Base-by-base conservation (phyloP, 306 rosid species). In the Medicago lupulina region DNA sequence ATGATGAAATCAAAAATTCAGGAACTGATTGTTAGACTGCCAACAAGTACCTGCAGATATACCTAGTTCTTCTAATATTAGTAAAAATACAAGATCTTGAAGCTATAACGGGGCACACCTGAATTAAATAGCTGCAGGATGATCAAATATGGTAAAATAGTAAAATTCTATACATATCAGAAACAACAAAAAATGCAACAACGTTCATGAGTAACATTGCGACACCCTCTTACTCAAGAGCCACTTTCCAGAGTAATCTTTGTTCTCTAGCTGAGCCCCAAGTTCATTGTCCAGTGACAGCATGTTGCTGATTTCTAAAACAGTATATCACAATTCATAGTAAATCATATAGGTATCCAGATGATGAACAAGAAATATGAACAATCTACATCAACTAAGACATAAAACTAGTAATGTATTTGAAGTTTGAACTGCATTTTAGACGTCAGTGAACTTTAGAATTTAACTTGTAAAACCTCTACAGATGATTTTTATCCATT, bases 401-500 rank as follows among this genome's bases (percentile, higher is more conserved):
- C 67, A 73, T 55, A 73, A 17, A 67, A 59, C 3, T 9, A 17
- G 43, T 67, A 14, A 60, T 47, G 41, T 31, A 71, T 59, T 21
- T 54, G 14, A 34, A 13, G 59, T 59, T 31, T 54, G 14, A 21
- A 13, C 18, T 18, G 17, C 64, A 53, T 31, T 14, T 55, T 49
- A 67, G 46, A 83, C 50, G 51, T 18, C 3, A 73, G 40, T 17
- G 65, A 79, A 28, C 8, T 13, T 61, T 23, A 23, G 25, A 57
- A 70, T 31, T 40, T 62, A 12, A 38, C 72, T 44, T 34, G 8
- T 46, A 78, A 15, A 50, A 68, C 31, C 28, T 64, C 54, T 75
- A 67, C 51, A 71, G 5, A 18, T 41, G 58, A 31, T 76, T 60
- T 23, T 80, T 13, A 31, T 71, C 76, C 84, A 70, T 49, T 49